A percentile compares a stretch with the other conserved stretches of the same genome.
These are phyloP conservation scores for Fomes fomentarius DNA, from an alignment of 1,284 basidiomycete genomes.

Conservation along the genomic window DNA sequence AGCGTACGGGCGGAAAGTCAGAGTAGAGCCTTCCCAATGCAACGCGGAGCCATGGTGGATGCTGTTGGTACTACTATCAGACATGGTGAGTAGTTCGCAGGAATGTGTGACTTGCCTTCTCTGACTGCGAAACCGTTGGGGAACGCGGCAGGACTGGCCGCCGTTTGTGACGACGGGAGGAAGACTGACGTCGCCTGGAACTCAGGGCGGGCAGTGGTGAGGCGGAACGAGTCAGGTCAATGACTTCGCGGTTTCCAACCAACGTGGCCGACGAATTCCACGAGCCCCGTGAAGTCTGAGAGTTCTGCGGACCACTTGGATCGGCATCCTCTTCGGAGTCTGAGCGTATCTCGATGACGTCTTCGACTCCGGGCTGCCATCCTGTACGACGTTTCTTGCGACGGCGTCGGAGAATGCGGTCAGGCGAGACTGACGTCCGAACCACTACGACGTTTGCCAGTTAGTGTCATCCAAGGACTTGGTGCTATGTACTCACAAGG, in stretches of 20 bases:
- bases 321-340: constrained; percentile 1
- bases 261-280: background rate
- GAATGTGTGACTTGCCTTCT: background rate
- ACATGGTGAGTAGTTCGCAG: too few relatives aligned
- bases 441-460: too few relatives aligned
- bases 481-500: too few relatives aligned
- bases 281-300: background rate
- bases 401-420: constrained; percentile 4
- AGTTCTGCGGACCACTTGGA: too few relatives aligned
- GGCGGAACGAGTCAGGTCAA: too few relatives aligned
- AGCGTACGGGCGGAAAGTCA: background rate
- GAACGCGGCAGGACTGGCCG: too few relatives aligned
- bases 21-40: background rate
- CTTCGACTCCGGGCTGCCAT: background rate
- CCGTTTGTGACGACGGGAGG: too few relatives aligned
- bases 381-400: background rate
- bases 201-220: too few relatives aligned
- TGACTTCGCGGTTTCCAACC: too few relatives aligned
- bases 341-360: background rate
- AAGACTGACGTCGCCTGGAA: too few relatives aligned
- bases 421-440: constrained; percentile 2
- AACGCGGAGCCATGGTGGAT: constrained; percentile 3
- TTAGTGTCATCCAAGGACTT: too few relatives aligned
- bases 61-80: background rate
- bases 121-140: background rate